Evolutionary conservation across 305 asterid species (phyloP).

Genomic region (Coffea humblotiana): DNA sequence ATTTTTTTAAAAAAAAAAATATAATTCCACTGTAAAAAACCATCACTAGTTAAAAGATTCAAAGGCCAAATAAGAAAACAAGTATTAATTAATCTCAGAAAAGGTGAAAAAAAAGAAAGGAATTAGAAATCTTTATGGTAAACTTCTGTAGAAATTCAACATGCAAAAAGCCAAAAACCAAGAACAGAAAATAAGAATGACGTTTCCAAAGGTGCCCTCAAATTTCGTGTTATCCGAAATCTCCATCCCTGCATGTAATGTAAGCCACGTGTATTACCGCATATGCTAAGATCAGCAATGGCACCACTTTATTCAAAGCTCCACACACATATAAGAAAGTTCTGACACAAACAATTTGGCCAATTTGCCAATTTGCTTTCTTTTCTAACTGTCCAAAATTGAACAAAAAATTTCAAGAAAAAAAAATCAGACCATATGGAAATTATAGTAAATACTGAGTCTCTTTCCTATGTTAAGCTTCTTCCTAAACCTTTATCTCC

Average conservation of each 20-base stretch:
- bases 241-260: constrained; percentile 13
- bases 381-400: constrained; percentile 9
- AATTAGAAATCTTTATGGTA: neutral
- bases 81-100: neutral
- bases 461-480: constrained; percentile 22
- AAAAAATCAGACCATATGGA: constrained; percentile 25
- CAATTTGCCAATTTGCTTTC: neutral
- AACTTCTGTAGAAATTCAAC: neutral
- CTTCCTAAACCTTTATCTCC: constrained; percentile 19
- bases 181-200: neutral
- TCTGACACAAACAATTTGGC: neutral
- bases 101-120: neutral
- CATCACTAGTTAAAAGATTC: neutral
- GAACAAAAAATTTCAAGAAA: neutral
- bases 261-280: constrained; percentile 16
- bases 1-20: neutral
- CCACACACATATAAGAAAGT: neutral
- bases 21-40: neutral
- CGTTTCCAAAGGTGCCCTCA: constrained; percentile 3
- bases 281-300: neutral
- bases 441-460: constrained; percentile 22
- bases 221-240: constrained; percentile 25
- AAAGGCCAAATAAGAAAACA: neutral
- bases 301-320: neutral
- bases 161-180: neutral